A percentile compares a stretch with the other conserved stretches of the same genome.
Conservation (phyloP, 805 yeast genomes). For the Brettanomyces nanus region DNA sequence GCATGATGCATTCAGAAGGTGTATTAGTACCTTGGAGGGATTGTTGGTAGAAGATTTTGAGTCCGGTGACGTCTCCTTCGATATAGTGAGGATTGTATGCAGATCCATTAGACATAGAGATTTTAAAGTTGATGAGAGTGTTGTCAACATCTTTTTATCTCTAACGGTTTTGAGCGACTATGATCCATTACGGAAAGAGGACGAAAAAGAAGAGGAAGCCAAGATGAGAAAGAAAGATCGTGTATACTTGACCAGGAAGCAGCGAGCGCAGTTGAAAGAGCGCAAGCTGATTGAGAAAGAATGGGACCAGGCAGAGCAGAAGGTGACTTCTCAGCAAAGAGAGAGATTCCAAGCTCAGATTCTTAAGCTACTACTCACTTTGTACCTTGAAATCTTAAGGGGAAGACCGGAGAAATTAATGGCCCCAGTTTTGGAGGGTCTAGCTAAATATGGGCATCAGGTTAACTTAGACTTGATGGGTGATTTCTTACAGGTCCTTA, state of each 20-base stretch:
- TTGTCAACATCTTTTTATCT: conserved; percentile 63
- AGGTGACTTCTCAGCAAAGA: conserved; percentile 80
- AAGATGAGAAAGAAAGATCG: conserved; percentile 79
- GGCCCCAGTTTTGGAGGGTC: conserved; percentile 86
- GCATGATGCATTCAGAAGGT: conserved; percentile 42
- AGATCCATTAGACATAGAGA: conserved; percentile 67
- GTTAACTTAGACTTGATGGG: conserved; percentile 90
- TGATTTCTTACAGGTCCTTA: conserved; percentile 80
- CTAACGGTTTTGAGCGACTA: conserved; percentile 60
- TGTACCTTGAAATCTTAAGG: conserved; percentile 72
- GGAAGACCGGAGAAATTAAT: conserved; percentile 55
- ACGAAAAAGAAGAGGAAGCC: conserved; percentile 34
- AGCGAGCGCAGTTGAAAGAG: conserved; percentile 82
- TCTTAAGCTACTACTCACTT: conserved; percentile 58
- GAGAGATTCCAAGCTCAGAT: conserved; percentile 81
- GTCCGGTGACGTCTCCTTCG: conserved; percentile 73
- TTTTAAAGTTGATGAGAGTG: conserved; percentile 77
- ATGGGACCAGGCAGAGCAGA: conserved; percentile 76
- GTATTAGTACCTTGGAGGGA: conserved; percentile 60
- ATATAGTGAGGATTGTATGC: conserved; percentile 56
- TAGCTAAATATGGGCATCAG: conserved; percentile 85
- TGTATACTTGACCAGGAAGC: conserved; percentile 84
- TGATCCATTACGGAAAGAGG: conserved; percentile 46
- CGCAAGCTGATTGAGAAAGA: conserved; percentile 83
- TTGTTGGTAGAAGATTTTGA: conserved; percentile 69